Evolutionary conservation across 176 grass and related monocot species (phyloP).

Genomic region (Poa annua): DNA sequence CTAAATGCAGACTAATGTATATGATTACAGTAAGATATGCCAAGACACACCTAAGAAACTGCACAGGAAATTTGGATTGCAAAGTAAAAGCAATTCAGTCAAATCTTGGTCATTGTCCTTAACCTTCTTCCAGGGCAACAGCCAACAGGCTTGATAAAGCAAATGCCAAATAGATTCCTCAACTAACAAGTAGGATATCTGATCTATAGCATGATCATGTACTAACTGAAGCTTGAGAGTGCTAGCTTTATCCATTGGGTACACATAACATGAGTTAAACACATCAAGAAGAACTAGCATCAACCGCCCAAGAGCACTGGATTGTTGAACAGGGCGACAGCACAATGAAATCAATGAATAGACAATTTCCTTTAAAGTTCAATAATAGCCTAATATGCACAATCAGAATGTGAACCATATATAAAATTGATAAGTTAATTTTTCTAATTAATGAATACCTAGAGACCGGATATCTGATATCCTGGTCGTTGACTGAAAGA

Average conservation of each 20-base stretch:
- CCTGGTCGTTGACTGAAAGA: background rate
- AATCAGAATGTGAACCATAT: background rate
- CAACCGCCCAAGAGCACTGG: background rate
- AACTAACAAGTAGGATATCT: background rate
- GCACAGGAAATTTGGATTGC: background rate
- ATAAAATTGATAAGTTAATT: background rate
- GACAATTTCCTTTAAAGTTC: background rate
- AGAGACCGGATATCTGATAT: background rate
- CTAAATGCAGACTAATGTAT: slow-evolving; percentile 9
- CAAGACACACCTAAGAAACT: background rate
- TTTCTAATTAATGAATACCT: background rate
- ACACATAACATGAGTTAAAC: background rate
- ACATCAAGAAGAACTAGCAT: slow-evolving; percentile 8
- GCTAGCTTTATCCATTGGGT: slow-evolving; percentile 1
- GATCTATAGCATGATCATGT: background rate
- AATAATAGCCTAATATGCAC: background rate
- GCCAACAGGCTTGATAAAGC: background rate
- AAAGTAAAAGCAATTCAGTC: background rate
- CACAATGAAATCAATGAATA: background rate
- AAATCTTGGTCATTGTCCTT: background rate
- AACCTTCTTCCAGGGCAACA: slow-evolving; percentile 13
- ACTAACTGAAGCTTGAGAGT: slow-evolving; percentile 5
- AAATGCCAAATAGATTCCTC: background rate
- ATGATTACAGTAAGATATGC: background rate
- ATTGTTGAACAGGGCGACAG: background rate